Evolutionary conservation across 2,329 filamentous ascomycete genomes (phyloP).

Genomic region (Bertia moriformis): DNA sequence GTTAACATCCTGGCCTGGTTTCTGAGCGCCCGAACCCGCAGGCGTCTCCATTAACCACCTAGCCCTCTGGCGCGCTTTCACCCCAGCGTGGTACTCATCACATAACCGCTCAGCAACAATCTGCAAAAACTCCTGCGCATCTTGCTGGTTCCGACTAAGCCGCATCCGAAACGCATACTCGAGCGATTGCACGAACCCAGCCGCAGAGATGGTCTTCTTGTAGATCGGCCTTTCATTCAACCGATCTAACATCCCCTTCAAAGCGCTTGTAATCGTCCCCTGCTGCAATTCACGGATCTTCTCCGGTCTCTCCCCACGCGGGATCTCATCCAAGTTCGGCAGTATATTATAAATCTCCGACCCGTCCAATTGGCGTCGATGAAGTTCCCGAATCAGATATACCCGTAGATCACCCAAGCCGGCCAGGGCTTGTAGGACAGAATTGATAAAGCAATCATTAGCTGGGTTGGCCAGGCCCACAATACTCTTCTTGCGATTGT

Average conservation of each 20-base stretch:
- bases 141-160: constrained; percentile 89
- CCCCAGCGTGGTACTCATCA: constrained; percentile 81
- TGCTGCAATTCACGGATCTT: constrained; percentile 58
- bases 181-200: constrained; percentile 68
- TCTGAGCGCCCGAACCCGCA: background rate
- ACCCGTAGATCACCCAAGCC: constrained; percentile 77
- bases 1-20: background rate
- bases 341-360: constrained; percentile 54
- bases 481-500: constrained; percentile 62
- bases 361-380: constrained; percentile 69
- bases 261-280: constrained; percentile 68
- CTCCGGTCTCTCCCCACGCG: constrained; percentile 7
- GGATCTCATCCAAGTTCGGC: background rate
- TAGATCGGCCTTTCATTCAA: constrained; percentile 88
- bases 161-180: constrained; percentile 78
- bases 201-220: constrained; percentile 81
- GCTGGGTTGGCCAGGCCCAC: constrained; percentile 81
- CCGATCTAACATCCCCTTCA: constrained; percentile 85
- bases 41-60: background rate
- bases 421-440: constrained; percentile 80
- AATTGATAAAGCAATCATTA: constrained; percentile 96
- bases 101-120: constrained; percentile 81
- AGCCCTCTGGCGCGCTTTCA: background rate
- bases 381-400: constrained; percentile 83
- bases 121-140: constrained; percentile 94